Evolutionary conservation across 305 asterid genomes (phyloP).

Genomic region (Fraxinus angustifolia): DNA sequence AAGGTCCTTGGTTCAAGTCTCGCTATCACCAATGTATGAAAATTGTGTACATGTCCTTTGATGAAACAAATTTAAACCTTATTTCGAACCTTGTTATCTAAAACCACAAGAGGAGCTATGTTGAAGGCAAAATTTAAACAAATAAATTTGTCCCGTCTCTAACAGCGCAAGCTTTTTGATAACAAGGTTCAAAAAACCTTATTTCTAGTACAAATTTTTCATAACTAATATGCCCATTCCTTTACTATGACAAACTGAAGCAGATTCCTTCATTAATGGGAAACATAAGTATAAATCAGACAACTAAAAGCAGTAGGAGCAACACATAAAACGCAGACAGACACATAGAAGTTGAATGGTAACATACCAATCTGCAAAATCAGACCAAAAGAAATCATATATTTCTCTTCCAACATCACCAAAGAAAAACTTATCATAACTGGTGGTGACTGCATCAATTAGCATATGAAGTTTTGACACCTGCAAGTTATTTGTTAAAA

Average conservation of each 20-base stretch:
- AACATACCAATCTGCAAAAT: conserved; percentile 94
- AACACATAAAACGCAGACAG: not conserved
- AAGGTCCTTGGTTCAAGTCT: not conserved
- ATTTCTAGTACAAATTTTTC: not conserved
- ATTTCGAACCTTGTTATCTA: too few relatives aligned
- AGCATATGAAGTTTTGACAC: conserved; percentile 85
- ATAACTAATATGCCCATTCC: not conserved
- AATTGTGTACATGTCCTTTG: not conserved
- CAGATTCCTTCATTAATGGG: not conserved
- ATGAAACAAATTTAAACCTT: too few relatives aligned
- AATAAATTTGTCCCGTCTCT: not conserved
- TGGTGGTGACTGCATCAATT: conserved; percentile 66
- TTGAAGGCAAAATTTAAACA: not conserved
- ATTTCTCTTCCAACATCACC: conserved; percentile 92
- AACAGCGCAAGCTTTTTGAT: not conserved
- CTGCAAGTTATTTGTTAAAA: conserved; percentile 36
- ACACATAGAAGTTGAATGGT: not conserved
- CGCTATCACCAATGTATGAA: not conserved
- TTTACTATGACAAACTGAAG: not conserved
- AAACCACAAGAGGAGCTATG: not conserved
- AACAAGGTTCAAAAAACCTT: not conserved
- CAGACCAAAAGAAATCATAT: conserved; percentile 94
- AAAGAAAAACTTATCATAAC: conserved; percentile 85
- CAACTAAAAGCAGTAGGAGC: not conserved
- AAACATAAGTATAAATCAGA: not conserved